Evolutionary conservation across 1,139 yeast genomes (phyloP).

Genomic region (Yamadazyma dendronema): DNA sequence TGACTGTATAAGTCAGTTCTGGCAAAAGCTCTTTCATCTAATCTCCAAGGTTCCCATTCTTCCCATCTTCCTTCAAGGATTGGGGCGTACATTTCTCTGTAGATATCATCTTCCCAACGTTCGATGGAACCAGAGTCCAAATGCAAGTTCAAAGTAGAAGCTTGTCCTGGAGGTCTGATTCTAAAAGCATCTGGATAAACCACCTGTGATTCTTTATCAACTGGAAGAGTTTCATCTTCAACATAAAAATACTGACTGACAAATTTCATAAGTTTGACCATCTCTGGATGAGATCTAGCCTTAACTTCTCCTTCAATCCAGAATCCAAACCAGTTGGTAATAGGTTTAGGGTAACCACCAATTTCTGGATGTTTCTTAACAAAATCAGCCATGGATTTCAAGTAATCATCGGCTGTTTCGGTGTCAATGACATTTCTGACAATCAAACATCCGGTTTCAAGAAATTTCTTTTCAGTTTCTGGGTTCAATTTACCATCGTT

Average conservation of each 20-base stretch:
- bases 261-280: constrained; percentile 26
- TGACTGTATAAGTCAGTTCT: constrained; percentile 31
- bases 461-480: constrained; percentile 12
- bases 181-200: constrained; percentile 42
- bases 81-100: constrained; percentile 34
- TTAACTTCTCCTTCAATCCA: constrained; percentile 44
- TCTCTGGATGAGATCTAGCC: constrained; percentile 42
- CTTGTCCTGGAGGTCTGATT: constrained; percentile 42
- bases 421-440: constrained; percentile 21
- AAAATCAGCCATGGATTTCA: constrained; percentile 18
- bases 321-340: constrained; percentile 31
- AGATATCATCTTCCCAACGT: constrained; percentile 31
- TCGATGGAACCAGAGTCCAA: constrained; percentile 48
- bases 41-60: constrained; percentile 43
- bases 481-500: constrained; percentile 16
- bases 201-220: constrained; percentile 28
- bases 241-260: constrained; percentile 35
- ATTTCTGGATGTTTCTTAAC: constrained; percentile 28
- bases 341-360: constrained; percentile 32
- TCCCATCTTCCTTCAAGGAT: constrained; percentile 49
- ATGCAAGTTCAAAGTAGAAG: constrained; percentile 38
- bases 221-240: constrained; percentile 21
- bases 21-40: constrained; percentile 36
- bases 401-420: constrained; percentile 19
- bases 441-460: constrained; percentile 20